Base-by-base conservation (phyloP, 2,329 filamentous ascomycete genomes). In the Mycosphaerelloides madeirae region DNA sequence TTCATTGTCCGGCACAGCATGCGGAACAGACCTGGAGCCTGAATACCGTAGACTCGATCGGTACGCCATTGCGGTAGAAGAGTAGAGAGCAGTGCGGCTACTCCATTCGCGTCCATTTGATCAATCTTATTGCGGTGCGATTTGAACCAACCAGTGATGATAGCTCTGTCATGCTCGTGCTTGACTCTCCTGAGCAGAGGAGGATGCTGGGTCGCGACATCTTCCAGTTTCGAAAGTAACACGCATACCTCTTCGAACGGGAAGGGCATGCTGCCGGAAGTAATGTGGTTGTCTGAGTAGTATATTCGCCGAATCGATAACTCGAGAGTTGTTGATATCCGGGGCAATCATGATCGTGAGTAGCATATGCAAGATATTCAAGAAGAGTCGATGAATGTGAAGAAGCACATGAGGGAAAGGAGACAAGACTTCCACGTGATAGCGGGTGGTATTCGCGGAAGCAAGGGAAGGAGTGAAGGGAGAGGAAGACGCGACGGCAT, bases 11-110 rank as follows among this genome's bases (percentile, higher is more conserved):
- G 77, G 3, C 75, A 78, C 13, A 95, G 73, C n/a, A 87, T 77
- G 40, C 75, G 79, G 44, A 82, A 78, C 0, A 95, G 71, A 0
- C 70, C 73, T 7, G 68, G 61, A 22, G 78, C 70, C 58, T 86
- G 79, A 1, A 95, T 72, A 29, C 74, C 77, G 61, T 90, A 95
- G 2, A 91, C 85, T 20, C 87, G 78, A 60, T 95, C 88, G 2
- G 80, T 82, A 41, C 88, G 76, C 52, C 77, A 81, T 50, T 89
- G 83, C 0, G 89, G 87, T 0, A 94, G 76, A 1, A 96, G 66
- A 2, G 83, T 82, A 1, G 85, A 90, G 0, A 95, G 70, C 1
- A 95, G 68, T 2, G 85, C 83, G 1, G 78, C 69, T 1, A 74
- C 70, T 56, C 54, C 53, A 8, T 82, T 70, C 1, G 78, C 79